Evolutionary conservation across 2,329 filamentous ascomycete genomes (phyloP).

Genomic region (Zasmidium citrigriseum): DNA sequence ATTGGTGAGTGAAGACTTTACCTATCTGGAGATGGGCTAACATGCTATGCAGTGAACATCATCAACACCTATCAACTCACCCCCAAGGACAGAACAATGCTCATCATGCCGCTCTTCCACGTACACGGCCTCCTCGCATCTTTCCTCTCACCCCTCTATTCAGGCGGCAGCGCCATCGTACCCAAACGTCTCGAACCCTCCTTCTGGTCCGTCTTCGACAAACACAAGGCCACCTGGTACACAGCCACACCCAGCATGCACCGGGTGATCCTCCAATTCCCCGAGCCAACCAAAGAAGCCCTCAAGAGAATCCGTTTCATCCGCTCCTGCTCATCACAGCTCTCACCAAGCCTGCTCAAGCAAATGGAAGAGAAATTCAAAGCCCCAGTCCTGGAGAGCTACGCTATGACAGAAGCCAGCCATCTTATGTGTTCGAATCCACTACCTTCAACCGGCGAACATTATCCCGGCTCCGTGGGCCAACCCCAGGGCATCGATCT

Average conservation of each 20-base stretch:
- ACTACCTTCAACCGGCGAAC: slow-evolving; percentile 63
- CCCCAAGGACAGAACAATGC: slow-evolving; percentile 71
- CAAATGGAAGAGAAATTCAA: slow-evolving; percentile 73
- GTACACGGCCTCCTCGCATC: slow-evolving; percentile 81
- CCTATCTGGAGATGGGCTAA: no score
- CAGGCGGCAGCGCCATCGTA: slow-evolving; percentile 76
- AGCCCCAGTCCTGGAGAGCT: slow-evolving; percentile 81
- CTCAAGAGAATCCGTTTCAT: slow-evolving; percentile 78
- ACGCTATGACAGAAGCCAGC: slow-evolving; percentile 87
- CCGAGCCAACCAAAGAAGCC: slow-evolving; percentile 60
- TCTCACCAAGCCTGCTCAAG: slow-evolving; percentile 79
- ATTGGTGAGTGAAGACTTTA: no score
- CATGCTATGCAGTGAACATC: slow-evolving; percentile 82
- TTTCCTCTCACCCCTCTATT: slow-evolving; percentile 73
- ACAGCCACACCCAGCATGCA: slow-evolving; percentile 87
- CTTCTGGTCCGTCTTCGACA: slow-evolving; percentile 77
- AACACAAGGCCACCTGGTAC: slow-evolving; percentile 81
- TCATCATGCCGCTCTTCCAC: slow-evolving; percentile 90
- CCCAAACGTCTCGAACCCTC: slow-evolving; percentile 74
- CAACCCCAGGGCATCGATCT: slow-evolving; percentile 80
- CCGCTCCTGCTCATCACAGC: slow-evolving; percentile 78
- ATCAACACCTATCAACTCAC: slow-evolving; percentile 73
- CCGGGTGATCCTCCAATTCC: slow-evolving; percentile 72
- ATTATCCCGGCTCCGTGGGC: slow-evolving; percentile 78
- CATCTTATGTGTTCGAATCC: slow-evolving; percentile 76